These are phyloP conservation scores for Zelopaecilomyces penicillatus DNA, from an alignment of 2,329 filamentous ascomycete species.

Conservation along the genomic window DNA sequence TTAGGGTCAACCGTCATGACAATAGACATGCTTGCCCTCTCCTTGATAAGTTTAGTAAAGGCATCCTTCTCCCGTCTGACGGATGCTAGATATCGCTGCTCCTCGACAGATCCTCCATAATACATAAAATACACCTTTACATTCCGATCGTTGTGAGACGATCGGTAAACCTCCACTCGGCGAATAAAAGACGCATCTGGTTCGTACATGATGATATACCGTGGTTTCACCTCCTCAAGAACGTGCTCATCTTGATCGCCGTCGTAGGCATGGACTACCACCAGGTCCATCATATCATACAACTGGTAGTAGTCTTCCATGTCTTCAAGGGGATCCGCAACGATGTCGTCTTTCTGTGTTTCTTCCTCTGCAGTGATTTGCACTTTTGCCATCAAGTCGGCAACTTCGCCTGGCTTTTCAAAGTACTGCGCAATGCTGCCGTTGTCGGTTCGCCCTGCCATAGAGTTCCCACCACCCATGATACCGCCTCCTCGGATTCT, in stretches of 20 bases:
- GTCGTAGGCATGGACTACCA: conserved; percentile 88
- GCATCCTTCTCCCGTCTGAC: conserved; percentile 94
- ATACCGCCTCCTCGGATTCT: conserved; percentile 72
- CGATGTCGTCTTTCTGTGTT: conserved; percentile 66
- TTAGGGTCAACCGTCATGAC: conserved; percentile 68
- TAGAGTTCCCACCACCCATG: conserved; percentile 35
- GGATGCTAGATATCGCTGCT: conserved; percentile 82
- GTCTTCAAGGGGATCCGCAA: conserved; percentile 70
- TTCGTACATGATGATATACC: conserved; percentile 98
- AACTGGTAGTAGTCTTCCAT: conserved; percentile 90
- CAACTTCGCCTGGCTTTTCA: conserved; percentile 75
- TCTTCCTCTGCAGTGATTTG: conserved; percentile 71
- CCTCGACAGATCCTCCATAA: conserved; percentile 89
- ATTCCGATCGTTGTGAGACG: conserved; percentile 81
- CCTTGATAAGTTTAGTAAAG: conserved; percentile 89
- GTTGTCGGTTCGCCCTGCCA: conserved; percentile 56
- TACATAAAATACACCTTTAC: conserved; percentile 96
- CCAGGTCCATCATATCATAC: conserved; percentile 81
- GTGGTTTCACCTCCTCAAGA: conserved; percentile 86
- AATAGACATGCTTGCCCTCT: conserved; percentile 86
- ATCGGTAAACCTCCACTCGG: conserved; percentile 89
- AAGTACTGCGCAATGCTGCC: conserved; percentile 70
- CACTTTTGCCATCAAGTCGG: conserved; percentile 73
- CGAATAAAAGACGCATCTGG: conserved; percentile 91
- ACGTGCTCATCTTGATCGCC: conserved; percentile 94